Base-by-base conservation (phyloP, 306 rosid species). In the Quillaja saponaria region DNA sequence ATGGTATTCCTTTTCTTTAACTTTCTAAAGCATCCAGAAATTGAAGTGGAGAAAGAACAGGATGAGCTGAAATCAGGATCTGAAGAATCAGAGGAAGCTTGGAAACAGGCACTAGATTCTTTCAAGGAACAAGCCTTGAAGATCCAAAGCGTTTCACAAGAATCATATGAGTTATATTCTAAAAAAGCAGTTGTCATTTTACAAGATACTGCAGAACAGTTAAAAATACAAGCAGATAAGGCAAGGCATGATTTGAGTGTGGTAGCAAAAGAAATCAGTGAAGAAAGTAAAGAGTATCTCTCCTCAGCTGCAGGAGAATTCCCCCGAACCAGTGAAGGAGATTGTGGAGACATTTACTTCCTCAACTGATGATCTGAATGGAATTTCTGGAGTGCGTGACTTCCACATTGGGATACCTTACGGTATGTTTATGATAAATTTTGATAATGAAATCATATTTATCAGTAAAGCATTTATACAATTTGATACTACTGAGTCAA, bases 371-470 rank as follows among this genome's bases (percentile, higher is more conserved):
- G 91, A 86, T 75, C 77, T 87, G 35, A 80, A 42, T 10, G 87
- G 64, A 15, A 78, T 85, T 57, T 81, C 96, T 10, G 76, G 68
- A 59, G 69, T 83, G 58, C 81, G 78, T 6, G 99, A 90, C 78
- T 94, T 89, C 69, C 84, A 86, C 56, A 81, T 87, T 58, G 99
- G 99, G 65, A 77, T 94, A 54, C 99, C 99, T 9, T 94, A 94
- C 69, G 99, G 99, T 94, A 83, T 62, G 96, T 54, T 16, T 64
- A 13, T 4, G 21, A 31, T 69, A 2, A 11, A 12, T 13, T 49
- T 3, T 51, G 28, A 17, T 49, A 19, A 11, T 69, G 49, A 53
- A 40, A 42, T n/a, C n/a, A n/a, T n/a, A n/a, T n/a, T n/a, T n/a
- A n/a, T n/a, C n/a, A 20, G 19, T 72, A 15, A 19, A 11, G 34